Percentiles rank a stretch among this genome's conserved stretches.
These are phyloP conservation scores for Prunus salicina DNA, from an alignment of 306 rosid genomes.

Conservation along the genomic window DNA sequence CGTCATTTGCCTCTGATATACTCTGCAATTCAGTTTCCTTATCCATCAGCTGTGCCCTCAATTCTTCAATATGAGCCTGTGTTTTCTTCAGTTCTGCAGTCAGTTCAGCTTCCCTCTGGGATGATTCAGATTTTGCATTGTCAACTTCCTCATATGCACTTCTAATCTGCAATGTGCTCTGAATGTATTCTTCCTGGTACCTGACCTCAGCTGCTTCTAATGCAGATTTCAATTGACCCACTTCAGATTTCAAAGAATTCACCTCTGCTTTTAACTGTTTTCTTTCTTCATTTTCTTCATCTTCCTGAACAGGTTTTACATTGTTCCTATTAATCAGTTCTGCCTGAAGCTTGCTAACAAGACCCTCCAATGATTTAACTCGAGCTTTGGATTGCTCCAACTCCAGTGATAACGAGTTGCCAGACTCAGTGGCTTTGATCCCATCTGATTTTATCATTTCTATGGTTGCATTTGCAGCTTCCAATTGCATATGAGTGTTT, in stretches of 20 bases:
- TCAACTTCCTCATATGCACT: conserved; percentile 72
- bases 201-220: conserved; percentile 66
- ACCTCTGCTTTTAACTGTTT: conserved; percentile 55
- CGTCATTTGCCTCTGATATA: conserved; percentile 45
- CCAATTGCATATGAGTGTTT: conserved; percentile 58
- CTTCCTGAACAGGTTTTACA: conserved; percentile 25
- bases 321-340: conserved; percentile 36
- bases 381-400: conserved; percentile 70
- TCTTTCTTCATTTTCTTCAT: conserved; percentile 44
- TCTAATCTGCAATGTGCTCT: conserved; percentile 73
- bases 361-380: conserved; percentile 65
- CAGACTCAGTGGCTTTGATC: conserved; percentile 44
- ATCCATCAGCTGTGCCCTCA: conserved; percentile 45
- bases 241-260: conserved; percentile 50
- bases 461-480: conserved; percentile 49
- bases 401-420: conserved; percentile 47
- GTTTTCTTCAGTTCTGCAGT: conserved; percentile 47
- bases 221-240: conserved; percentile 62
- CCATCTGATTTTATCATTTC: conserved; percentile 54
- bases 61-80: conserved; percentile 49
- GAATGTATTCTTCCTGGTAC: conserved; percentile 83
- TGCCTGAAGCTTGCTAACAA: conserved; percentile 52
- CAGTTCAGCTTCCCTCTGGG: conserved; percentile 49
- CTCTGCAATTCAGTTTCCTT: conserved; percentile 56
- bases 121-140: conserved; percentile 52